Evolutionary conservation across 169 alveolate genomes (phyloP), one percentile per base, ranked within the genome.

Genomic region (Cryptosporidium sp.): DNA sequence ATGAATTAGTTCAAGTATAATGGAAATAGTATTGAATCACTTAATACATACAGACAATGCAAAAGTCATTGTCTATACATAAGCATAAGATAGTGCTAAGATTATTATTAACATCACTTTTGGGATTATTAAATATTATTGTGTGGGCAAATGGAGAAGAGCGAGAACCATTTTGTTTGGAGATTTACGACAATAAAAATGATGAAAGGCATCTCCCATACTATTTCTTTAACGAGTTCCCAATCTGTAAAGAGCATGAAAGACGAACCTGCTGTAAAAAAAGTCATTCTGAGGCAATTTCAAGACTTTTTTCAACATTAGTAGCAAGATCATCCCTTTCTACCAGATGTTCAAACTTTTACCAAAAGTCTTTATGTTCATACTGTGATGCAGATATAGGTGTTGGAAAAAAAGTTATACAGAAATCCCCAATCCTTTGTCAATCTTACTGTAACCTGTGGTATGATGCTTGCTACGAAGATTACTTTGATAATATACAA

Each of bases 311-410:
- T 26, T 42, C 75, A 16, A n/a, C 75, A 9, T 26, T 80, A 3
- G 75, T 26, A 16, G 56, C 75, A 48, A 29, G 70, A 44, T 44
- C 89, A n/a, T 44, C 89, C 6, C 75, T 80, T 42, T 80, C 89
- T 26, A 29, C 65, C 5, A 67, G 70, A 16, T 80, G 89, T 37
- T 35, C 61, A 23, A 61, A 37, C 42, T 80, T 44, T 51, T 80
- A 80, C n/a, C 75, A 62, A 44, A 80, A 80, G 37, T 42, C 56
- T 3, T 23, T 60, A 5, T 80, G 89, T 16, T 80, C 89, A 18
- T 80, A 61, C 39, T 80, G 89, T 8, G 89, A 80, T 31, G 65
- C 80, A 2, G 89, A 80, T n/a, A 67, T 80, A 26, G 89, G 89
- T 6, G 51, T 61, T 44, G 89, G 89, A 16, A 60, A 21, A 37